Base-by-base conservation (phyloP, 2,329 filamentous ascomycete genomes). In the Periconia macrospinosa region DNA sequence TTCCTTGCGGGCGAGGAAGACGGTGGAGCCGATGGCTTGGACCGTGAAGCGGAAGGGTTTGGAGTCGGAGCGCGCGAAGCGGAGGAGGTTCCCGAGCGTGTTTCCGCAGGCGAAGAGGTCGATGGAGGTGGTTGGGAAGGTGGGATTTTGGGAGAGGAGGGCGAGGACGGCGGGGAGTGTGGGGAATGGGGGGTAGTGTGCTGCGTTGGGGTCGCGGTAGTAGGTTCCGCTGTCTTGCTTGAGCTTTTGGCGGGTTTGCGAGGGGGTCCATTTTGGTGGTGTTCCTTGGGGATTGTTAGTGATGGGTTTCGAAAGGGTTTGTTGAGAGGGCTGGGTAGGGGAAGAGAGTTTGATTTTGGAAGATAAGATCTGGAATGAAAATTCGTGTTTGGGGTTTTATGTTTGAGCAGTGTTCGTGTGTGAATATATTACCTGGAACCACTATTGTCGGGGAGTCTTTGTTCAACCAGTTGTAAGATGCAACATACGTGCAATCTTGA, bases 1-100 rank as follows among this genome's bases (percentile, higher is more conserved):
- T 61, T 88, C 86, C 19, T 82, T 78, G 1, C 87, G 82, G 13
- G 86, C 68, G 46, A 91, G 79, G 70, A 90, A 87, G 0, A 88
- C 78, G 0, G 83, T 85, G 1, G 79, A 74, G 1, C 78, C 79
- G 1, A 89, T 70, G 0, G 76, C 66, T 55, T 89, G 81, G 5
- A 87, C 76, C 2, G 82, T 72, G 54, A 88, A 83, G 2, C 86
- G 79, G 59, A 89, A 89, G 0, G 76, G 50, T 45, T 76, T 75
- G 14, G 79, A 72, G 1, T 75, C 55, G 0, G 74, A 74, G 1
- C 77, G 71, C 5, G 78, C 73, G 57, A 86, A 88, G 1, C 83
- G 78, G 1, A 88, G 71, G 0, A 90, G 77, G 61, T 83, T 86
- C 0, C 84, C 82, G 0, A 89, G 54, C 0, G 84, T 87, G 58